Percentiles rank a stretch among this genome's conserved stretches.
These are phyloP conservation scores for Chytriomyces sp. DNA, from an alignment of 192 early-diverging fungal genomes.

Conservation along the genomic window DNA sequence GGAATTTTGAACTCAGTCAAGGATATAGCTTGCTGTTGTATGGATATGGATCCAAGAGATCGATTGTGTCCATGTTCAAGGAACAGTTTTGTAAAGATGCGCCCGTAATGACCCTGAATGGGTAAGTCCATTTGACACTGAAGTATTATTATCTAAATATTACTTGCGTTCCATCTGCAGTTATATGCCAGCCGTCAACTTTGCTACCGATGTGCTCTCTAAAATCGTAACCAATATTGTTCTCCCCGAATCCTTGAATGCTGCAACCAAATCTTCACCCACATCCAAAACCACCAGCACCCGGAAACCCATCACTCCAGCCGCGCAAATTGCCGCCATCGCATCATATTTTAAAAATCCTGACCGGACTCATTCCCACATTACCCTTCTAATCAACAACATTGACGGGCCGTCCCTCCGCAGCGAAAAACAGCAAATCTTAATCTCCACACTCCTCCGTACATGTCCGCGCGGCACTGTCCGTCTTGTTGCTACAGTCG, in stretches of 20 bases:
- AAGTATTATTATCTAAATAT: background rate
- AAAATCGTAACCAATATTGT: conserved; percentile 58
- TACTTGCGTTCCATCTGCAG: background rate
- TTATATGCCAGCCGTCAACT: conserved; percentile 75
- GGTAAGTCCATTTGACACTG: conserved; percentile 31
- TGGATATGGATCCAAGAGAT: conserved; percentile 92
- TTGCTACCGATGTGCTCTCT: conserved; percentile 73
- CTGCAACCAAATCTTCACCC: conserved; percentile 9
- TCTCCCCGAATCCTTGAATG: background rate
- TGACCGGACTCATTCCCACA: conserved; percentile 47
- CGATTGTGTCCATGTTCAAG: conserved; percentile 79
- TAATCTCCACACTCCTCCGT: conserved; percentile 71
- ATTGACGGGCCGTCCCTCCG: conserved; percentile 84
- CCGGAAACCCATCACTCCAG: conserved; percentile 52
- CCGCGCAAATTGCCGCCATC: conserved; percentile 65
- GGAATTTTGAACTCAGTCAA: conserved; percentile 80
- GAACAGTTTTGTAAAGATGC: conserved; percentile 48
- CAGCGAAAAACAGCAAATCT: conserved; percentile 66
- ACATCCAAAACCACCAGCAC: conserved; percentile 53
- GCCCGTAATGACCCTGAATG: conserved; percentile 81
- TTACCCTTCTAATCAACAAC: conserved; percentile 87
- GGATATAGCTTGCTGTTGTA: conserved; percentile 92
- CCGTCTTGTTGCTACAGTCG: conserved; percentile 81
- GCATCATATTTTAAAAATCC: conserved; percentile 64
- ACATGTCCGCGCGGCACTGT: conserved; percentile 58